phyloP scores from a whole-genome alignment of 257 asterid species.

The Lycium ferocissimum region DNA sequence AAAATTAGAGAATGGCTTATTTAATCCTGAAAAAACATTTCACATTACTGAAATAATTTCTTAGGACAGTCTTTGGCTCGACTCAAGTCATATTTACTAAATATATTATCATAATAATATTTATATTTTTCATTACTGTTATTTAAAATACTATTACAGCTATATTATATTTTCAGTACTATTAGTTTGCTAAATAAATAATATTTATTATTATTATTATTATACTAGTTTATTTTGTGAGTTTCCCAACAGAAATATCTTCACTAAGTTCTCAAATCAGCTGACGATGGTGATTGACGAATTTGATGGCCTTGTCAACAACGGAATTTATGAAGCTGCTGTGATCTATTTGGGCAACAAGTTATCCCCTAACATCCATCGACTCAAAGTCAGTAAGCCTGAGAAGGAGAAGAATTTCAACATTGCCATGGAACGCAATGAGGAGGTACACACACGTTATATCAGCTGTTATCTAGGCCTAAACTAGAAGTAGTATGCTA shows the following conservation, averaged over 20 bases:
- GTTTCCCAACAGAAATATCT: neutral
- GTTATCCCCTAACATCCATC: slow-evolving; percentile 19
- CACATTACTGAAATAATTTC: too few relatives aligned
- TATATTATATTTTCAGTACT: too few relatives aligned
- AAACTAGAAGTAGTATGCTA: neutral
- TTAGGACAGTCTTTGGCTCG: too few relatives aligned
- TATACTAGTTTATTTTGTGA: too few relatives aligned
- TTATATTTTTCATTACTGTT: too few relatives aligned
- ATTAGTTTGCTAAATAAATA: too few relatives aligned
- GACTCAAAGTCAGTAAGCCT: slow-evolving; percentile 33
- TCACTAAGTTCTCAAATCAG: slow-evolving; percentile 29
- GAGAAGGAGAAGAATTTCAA: slow-evolving; percentile 21
- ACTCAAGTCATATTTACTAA: too few relatives aligned
- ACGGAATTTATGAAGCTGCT: slow-evolving; percentile 37
- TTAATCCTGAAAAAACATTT: too few relatives aligned
- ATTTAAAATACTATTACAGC: too few relatives aligned
- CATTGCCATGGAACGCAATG: slow-evolving; percentile 29
- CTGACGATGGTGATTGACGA: slow-evolving; percentile 35
- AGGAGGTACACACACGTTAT: slow-evolving; percentile 16
- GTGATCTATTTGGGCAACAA: slow-evolving; percentile 29
- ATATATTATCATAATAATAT: too few relatives aligned
- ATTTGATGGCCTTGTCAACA: slow-evolving; percentile 25
- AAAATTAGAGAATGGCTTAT: too few relatives aligned
- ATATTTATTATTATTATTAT: too few relatives aligned
- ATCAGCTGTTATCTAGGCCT: neutral